These are phyloP conservation scores for Miamiensis avidus DNA, from an alignment of 169 alveolate species.

Conservation along the genomic window DNA sequence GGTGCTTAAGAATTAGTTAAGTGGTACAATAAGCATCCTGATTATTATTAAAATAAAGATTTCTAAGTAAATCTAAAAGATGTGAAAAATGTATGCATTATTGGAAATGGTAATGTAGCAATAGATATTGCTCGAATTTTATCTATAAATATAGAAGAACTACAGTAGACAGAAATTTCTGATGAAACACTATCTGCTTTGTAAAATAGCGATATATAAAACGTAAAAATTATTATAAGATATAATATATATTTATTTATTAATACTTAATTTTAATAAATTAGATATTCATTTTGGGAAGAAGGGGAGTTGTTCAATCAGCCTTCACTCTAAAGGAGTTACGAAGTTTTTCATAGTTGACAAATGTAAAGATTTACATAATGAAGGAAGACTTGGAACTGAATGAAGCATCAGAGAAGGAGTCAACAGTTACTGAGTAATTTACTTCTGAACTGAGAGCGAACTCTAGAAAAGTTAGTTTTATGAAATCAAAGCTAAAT, in stretches of 20 bases:
- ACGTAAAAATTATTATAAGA: constrained; percentile 3
- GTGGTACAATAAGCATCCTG: constrained; percentile 72
- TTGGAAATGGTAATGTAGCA: constrained; percentile 76
- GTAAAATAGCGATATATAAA: constrained; percentile 23
- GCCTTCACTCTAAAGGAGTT: constrained; percentile 65
- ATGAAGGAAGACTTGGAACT: constrained; percentile 35
- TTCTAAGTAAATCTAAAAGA: constrained; percentile 35
- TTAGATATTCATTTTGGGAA: constrained; percentile 40
- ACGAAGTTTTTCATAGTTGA: constrained; percentile 39
- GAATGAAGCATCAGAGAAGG: constrained; percentile 9
- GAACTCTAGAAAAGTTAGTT: constrained; percentile 38
- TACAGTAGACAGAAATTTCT: constrained; percentile 53
- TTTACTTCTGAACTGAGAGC: constrained; percentile 18
- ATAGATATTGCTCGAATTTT: constrained; percentile 62
- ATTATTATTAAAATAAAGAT: constrained; percentile 35
- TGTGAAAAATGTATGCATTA: constrained; percentile 35
- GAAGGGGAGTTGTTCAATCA: constrained; percentile 62
- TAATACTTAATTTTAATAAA: background rate
- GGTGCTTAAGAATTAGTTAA: constrained; percentile 50
- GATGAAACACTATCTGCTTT: constrained; percentile 28
- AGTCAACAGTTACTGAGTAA: constrained; percentile 6
- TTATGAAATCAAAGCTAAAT: constrained; percentile 25
- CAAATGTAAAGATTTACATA: constrained; percentile 8
- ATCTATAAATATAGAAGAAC: constrained; percentile 23
- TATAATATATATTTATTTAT: no score